phyloP scores from a whole-genome alignment of 495 filamentous ascomycete species.

The Penicillium fimorum region DNA sequence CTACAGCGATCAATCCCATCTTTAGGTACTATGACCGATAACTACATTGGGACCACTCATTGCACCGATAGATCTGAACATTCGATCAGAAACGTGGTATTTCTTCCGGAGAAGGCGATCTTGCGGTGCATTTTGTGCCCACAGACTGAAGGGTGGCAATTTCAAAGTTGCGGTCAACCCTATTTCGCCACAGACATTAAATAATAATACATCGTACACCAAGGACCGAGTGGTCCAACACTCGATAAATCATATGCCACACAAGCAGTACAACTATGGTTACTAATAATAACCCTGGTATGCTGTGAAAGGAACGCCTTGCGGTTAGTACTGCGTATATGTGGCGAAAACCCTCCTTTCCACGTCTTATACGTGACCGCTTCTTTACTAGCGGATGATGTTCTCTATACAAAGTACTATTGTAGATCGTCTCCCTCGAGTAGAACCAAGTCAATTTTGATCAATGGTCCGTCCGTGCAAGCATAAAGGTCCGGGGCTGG shows the following conservation, averaged over 20 bases:
- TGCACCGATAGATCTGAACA: neutral
- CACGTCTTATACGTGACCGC: constrained; percentile 6
- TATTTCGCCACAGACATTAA: constrained; percentile 21
- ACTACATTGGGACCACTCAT: neutral
- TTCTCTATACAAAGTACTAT: neutral
- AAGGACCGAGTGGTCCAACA: neutral
- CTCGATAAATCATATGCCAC: constrained; percentile 11
- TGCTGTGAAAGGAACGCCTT: neutral
- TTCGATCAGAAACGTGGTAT: neutral
- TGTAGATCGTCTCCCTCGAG: neutral
- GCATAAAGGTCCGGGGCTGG: constrained; percentile 13
- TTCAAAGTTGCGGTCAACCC: constrained; percentile 26
- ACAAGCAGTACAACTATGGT: constrained; percentile 1
- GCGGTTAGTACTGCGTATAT: neutral
- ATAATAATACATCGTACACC: neutral
- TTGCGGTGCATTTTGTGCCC: neutral
- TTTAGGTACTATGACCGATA: neutral
- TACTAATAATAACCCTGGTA: constrained; percentile 2
- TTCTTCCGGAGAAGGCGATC: neutral
- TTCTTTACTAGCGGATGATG: neutral
- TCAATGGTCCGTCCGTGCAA: constrained; percentile 17
- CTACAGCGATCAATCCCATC: neutral
- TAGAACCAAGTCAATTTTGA: neutral
- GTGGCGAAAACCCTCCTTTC: neutral
- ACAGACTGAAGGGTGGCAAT: constrained; percentile 12